Percentiles rank a stretch among this genome's conserved stretches.
These are phyloP conservation scores for Salix arbutifolia DNA, from an alignment of 345 rosid species.

Conservation along the genomic window DNA sequence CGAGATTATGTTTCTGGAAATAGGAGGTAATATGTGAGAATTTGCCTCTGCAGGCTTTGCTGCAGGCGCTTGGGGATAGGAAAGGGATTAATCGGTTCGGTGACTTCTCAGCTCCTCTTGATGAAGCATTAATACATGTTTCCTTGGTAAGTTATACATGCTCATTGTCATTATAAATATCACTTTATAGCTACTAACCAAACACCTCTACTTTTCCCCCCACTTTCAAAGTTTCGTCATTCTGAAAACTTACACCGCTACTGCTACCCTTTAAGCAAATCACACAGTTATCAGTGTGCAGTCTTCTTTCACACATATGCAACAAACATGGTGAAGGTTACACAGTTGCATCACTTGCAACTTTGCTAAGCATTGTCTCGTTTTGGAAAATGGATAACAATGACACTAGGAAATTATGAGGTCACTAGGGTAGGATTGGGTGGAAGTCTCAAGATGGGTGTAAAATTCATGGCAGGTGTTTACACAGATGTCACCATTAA, in stretches of 20 bases:
- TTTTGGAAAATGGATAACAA: not conserved
- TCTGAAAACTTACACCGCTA: not conserved
- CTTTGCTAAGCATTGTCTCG: not conserved
- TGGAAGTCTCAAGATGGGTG: not conserved
- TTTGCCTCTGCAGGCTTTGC: constrained; percentile 53
- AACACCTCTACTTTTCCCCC: not conserved
- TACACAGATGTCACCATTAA: not conserved
- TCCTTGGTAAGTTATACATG: constrained; percentile 44
- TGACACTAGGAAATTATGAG: not conserved
- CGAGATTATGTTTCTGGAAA: not conserved
- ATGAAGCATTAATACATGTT: constrained; percentile 85
- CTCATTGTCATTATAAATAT: not conserved
- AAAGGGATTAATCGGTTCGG: constrained; percentile 91
- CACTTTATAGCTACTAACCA: not conserved
- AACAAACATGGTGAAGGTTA: not conserved
- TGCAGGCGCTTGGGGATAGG: constrained; percentile 86
- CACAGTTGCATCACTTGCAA: not conserved
- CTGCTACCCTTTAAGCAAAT: not conserved
- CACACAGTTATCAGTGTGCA: not conserved
- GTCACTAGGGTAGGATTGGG: not conserved
- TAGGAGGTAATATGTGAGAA: not conserved
- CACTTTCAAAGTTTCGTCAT: no score
- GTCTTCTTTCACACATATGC: not conserved
- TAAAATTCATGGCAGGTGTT: not conserved
- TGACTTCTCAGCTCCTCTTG: constrained; percentile 90